Evolutionary conservation across 768 basidiomycete genomes (phyloP).

Genomic region (Dacryopinax primogenitus): DNA sequence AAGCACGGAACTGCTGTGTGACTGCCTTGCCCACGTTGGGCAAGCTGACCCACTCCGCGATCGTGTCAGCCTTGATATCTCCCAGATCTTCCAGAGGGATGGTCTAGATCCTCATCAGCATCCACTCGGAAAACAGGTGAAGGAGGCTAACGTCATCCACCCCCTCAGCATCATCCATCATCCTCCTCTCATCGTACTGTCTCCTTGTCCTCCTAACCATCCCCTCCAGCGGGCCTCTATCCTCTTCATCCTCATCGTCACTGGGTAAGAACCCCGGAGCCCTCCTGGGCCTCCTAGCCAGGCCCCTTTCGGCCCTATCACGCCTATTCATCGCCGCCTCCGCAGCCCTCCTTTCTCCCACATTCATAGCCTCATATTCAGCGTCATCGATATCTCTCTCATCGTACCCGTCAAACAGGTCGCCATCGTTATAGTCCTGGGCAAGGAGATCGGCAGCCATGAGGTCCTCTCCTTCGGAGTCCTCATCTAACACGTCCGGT

Average conservation of each 20-base stretch:
- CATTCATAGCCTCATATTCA: constrained; percentile 53
- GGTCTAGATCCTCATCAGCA: constrained; percentile 41
- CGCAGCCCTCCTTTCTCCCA: constrained; percentile 59
- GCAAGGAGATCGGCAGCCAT: constrained; percentile 64
- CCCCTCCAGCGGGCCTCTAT: constrained; percentile 46
- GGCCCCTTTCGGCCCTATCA: constrained; percentile 58
- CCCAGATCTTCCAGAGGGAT: constrained; percentile 89
- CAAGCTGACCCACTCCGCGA: constrained; percentile 93
- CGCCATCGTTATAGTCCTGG: constrained; percentile 43
- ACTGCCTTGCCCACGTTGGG: constrained; percentile 85
- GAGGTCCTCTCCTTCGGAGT: constrained; percentile 86
- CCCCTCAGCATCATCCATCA: constrained; percentile 83
- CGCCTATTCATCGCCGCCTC: constrained; percentile 80
- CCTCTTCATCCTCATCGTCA: constrained; percentile 56
- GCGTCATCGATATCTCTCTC: constrained; percentile 78
- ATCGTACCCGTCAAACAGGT: constrained; percentile 74
- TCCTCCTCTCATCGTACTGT: constrained; percentile 86
- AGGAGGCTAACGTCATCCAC: constrained; percentile 57
- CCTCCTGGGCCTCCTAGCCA: constrained; percentile 58
- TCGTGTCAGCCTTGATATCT: constrained; percentile 94
- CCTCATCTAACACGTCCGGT: constrained; percentile 34
- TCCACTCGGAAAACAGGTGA: not conserved
- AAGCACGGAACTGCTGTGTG: constrained; percentile 82
- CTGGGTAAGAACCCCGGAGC: constrained; percentile 80
- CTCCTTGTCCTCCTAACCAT: constrained; percentile 74